Percentiles rank a stretch among this genome's conserved stretches.
Evolutionary conservation across 108 stramenopile species (phyloP).

Genomic region (Ochromonas danica): DNA sequence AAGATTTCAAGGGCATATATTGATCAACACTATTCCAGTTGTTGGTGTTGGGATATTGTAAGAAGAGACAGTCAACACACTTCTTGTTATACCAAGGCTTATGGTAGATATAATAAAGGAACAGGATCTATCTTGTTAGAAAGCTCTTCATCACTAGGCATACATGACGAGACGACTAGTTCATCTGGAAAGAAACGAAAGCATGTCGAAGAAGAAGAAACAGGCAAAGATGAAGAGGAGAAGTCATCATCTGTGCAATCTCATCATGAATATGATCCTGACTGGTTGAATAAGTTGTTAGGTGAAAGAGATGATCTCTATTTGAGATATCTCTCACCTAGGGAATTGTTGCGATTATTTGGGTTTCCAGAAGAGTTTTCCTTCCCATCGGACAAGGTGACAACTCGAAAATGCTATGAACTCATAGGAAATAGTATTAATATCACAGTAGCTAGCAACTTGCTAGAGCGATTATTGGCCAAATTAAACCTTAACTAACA

Average conservation of each 20-base stretch:
- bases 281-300: slow-evolving; percentile 10
- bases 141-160: slow-evolving; percentile 24
- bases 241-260: not conserved
- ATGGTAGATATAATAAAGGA: slow-evolving; percentile 71
- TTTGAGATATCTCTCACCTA: slow-evolving; percentile 38
- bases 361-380: slow-evolving; percentile 34
- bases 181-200: not conserved
- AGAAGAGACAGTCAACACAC: slow-evolving; percentile 54
- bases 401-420: slow-evolving; percentile 1
- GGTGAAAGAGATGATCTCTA: not conserved
- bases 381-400: slow-evolving; percentile 30
- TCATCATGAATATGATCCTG: not conserved
- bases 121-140: slow-evolving; percentile 77
- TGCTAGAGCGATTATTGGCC: too few species aligned
- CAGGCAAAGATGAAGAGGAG: not conserved
- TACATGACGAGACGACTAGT: not conserved
- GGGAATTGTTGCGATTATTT: slow-evolving; percentile 27
- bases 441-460: slow-evolving; percentile 12
- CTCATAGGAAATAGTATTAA: slow-evolving; percentile 39
- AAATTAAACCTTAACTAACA: too few species aligned
- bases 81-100: slow-evolving; percentile 78
- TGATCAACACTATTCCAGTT: slow-evolving; percentile 59
- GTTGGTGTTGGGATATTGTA: slow-evolving; percentile 85
- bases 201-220: not conserved
- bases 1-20: too few species aligned